Evolutionary conservation across 495 filamentous ascomycete species (phyloP), one percentile per base, ranked within the genome.

Genomic region (Aspergillus panamensis): DNA sequence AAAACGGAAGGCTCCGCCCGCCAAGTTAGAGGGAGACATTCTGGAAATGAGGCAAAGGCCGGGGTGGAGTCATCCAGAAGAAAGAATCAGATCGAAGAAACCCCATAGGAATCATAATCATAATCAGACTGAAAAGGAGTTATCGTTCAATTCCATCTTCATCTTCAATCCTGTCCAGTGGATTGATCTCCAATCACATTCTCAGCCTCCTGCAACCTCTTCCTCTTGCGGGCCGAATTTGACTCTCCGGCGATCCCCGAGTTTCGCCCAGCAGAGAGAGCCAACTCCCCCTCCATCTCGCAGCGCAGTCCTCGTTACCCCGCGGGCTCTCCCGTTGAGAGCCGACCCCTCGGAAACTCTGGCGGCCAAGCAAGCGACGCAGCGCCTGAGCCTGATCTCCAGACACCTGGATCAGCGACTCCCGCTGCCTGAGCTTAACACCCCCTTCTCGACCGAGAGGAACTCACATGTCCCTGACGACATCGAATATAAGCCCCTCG

Each of bases 331-430:
- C 69, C 68, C 56, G 60, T 62, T 32, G 54, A 67, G 60, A 63
- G 62, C 65, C 71, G 70, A 72, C 61, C 53, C 56, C 63, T 71
- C 70, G 67, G 74, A 75, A 75, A 78, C 69, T 61, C 73, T 85
- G 80, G 84, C 83, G 67, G 72, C 78, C 76, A 75, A 69, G 66
- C 70, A 69, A 65, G 77, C 84, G 73, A 77, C 81, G 78, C 80
- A 85, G 65, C 86, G 90, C 50, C 75, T 93, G 44, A 86, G 84
- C 66, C 82, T 92, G 71, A 91, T 95, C 73, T 87, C 88, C 61
- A 81, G 89, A 77, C 90, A 96, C 73, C 80, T 96, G 68, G 81
- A 85, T 67, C 75, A 82, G 61, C 75, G 77, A 65, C 68, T 77
- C 39, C 84, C 82, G 72, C 77, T 79, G 71, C 78, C 80, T 65